Percentiles rank a stretch among this genome's conserved stretches.
Evolutionary conservation across 805 yeast genomes (phyloP).

Genomic region (Zygosaccharomyces gambellarensis): DNA sequence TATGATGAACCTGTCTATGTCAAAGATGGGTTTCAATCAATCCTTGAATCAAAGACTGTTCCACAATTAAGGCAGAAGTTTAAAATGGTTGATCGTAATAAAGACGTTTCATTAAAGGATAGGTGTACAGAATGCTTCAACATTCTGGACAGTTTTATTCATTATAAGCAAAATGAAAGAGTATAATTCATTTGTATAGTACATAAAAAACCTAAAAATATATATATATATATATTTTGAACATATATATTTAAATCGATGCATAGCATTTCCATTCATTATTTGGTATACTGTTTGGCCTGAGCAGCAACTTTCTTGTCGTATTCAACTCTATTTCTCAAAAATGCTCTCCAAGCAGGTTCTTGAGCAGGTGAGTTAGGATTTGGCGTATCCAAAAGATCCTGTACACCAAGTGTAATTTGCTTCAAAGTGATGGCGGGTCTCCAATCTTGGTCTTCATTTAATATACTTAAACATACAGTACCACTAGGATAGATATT

Average conservation of each 20-base stretch:
- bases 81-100: slow-evolving; percentile 64
- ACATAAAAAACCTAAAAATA: slow-evolving; percentile 6
- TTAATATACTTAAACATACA: slow-evolving; percentile 83
- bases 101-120: slow-evolving; percentile 49
- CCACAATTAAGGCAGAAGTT: slow-evolving; percentile 49
- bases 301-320: slow-evolving; percentile 77
- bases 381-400: slow-evolving; percentile 82
- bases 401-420: slow-evolving; percentile 87
- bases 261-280: not conserved
- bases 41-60: slow-evolving; percentile 39
- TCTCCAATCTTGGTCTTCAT: slow-evolving; percentile 96
- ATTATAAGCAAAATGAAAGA: slow-evolving; percentile 57
- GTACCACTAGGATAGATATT: slow-evolving; percentile 98
- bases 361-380: slow-evolving; percentile 97
- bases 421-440: slow-evolving; percentile 93
- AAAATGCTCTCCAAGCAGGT: slow-evolving; percentile 88
- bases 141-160: slow-evolving; percentile 70
- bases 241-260: not conserved
- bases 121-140: slow-evolving; percentile 61
- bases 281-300: slow-evolving; percentile 61
- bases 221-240: not conserved
- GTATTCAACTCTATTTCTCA: slow-evolving; percentile 62
- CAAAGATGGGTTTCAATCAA: slow-evolving; percentile 41
- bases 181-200: slow-evolving; percentile 11
- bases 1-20: slow-evolving; percentile 72